phyloP scores from a whole-genome alignment of 495 filamentous ascomycete species.

The Hypomontagnella submonticulosa region DNA sequence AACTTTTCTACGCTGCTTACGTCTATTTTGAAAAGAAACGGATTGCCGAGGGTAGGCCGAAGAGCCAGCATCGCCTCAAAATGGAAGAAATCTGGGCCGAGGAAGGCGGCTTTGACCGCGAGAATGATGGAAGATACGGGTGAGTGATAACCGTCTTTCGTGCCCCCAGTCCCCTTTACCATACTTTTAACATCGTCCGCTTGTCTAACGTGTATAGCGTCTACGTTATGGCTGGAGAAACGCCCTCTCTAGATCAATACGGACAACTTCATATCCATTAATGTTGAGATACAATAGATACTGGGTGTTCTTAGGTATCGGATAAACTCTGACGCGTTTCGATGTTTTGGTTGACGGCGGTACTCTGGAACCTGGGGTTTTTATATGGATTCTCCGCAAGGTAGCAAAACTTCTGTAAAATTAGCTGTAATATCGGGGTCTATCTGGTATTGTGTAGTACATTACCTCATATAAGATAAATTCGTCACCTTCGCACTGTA shows the following conservation, averaged over 20 bases:
- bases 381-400: too few relatives aligned
- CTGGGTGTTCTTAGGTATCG: too few relatives aligned
- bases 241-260: constrained; percentile 2
- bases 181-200: not conserved
- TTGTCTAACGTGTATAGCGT: constrained; percentile 8
- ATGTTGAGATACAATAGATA: too few relatives aligned
- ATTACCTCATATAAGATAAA: too few relatives aligned
- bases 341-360: too few relatives aligned
- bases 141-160: constrained; percentile 6
- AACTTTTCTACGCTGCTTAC: constrained; percentile 64
- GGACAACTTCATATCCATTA: not conserved
- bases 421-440: too few relatives aligned
- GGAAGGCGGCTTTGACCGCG: constrained; percentile 35
- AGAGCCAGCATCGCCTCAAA: constrained; percentile 60
- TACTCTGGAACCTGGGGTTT: too few relatives aligned
- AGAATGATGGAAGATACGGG: constrained; percentile 10
- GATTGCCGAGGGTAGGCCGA: constrained; percentile 65
- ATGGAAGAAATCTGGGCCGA: constrained; percentile 57
- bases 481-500: too few relatives aligned
- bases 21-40: constrained; percentile 70
- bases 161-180: not conserved
- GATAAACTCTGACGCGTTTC: too few relatives aligned
- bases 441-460: too few relatives aligned
- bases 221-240: not conserved
- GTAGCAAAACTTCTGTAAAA: too few relatives aligned